A percentile compares a stretch with the other conserved stretches of the same genome.
These are phyloP conservation scores for Suillus americanus DNA, from an alignment of 768 basidiomycete genomes.

Conservation along the genomic window DNA sequence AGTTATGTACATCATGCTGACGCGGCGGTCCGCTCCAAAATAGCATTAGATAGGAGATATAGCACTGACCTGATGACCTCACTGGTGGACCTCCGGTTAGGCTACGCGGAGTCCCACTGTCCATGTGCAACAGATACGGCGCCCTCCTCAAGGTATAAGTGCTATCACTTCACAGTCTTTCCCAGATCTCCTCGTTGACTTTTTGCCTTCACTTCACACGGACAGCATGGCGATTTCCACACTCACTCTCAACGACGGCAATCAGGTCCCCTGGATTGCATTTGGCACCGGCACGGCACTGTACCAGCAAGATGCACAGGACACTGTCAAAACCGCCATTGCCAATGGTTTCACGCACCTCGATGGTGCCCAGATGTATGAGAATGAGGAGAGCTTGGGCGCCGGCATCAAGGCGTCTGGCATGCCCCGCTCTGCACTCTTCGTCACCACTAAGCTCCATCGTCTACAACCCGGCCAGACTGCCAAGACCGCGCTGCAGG, in stretches of 20 bases:
- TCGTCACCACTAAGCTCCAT: constrained; percentile 43
- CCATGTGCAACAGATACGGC: background rate
- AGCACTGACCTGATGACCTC: background rate
- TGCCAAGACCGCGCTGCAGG: constrained; percentile 35
- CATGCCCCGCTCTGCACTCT: constrained; percentile 39
- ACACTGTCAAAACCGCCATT: constrained; percentile 25
- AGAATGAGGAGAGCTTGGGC: constrained; percentile 34
- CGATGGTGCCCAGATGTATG: background rate
- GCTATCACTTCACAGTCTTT: background rate
- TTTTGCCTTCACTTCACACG: background rate
- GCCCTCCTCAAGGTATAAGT: background rate
- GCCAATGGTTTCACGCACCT: constrained; percentile 29
- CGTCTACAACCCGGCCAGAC: constrained; percentile 14
- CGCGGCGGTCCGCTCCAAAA: background rate
- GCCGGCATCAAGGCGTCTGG: constrained; percentile 30
- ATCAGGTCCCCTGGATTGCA: constrained; percentile 35
- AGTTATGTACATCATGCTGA: background rate
- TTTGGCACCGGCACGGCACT: constrained; percentile 34
- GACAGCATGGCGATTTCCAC: constrained; percentile 22
- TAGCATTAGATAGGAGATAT: background rate
- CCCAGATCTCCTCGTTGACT: background rate
- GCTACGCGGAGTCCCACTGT: background rate
- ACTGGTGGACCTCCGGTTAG: background rate
- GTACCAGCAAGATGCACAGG: constrained; percentile 27
- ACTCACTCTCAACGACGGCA: constrained; percentile 37